These are phyloP conservation scores for Pisolithus albus DNA, from an alignment of 768 basidiomycete species.

Conservation along the genomic window DNA sequence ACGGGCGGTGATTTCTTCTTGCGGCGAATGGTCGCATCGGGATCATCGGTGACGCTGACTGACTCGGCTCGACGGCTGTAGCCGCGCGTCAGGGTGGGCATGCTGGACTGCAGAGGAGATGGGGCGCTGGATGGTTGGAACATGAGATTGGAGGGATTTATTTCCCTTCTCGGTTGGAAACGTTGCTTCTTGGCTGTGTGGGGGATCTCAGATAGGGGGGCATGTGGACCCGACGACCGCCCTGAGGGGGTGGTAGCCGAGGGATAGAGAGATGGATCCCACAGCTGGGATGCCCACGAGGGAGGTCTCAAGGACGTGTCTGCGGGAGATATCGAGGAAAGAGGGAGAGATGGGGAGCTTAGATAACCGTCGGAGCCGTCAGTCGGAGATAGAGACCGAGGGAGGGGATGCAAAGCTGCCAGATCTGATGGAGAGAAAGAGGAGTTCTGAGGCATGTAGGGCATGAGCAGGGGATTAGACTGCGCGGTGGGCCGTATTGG, in stretches of 20 bases:
- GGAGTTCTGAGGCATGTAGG: constrained; percentile 46
- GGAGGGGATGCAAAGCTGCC: constrained; percentile 55
- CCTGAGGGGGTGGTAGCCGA: constrained; percentile 36
- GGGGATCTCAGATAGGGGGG: constrained; percentile 37
- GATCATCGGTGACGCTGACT: constrained; percentile 51
- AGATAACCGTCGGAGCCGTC: constrained; percentile 44
- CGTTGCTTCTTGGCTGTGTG: constrained; percentile 36
- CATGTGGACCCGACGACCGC: constrained; percentile 42
- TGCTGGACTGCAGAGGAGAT: constrained; percentile 41
- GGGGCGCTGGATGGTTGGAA: constrained; percentile 74
- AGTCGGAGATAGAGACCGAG: constrained; percentile 53
- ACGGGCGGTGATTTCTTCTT: constrained; percentile 35
- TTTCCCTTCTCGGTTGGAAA: constrained; percentile 34
- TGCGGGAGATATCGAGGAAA: constrained; percentile 54
- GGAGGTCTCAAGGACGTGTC: constrained; percentile 56
- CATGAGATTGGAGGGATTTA: constrained; percentile 42
- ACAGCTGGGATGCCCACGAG: constrained; percentile 61
- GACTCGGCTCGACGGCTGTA: constrained; percentile 68
- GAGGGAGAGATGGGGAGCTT: constrained; percentile 35
- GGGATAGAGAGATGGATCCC: constrained; percentile 44
- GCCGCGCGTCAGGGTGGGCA: constrained; percentile 44
- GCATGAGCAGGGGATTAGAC: constrained; percentile 40
- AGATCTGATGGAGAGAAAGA: constrained; percentile 57
- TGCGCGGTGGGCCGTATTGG: constrained; percentile 47
- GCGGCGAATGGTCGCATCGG: constrained; percentile 67